Evolutionary conservation across 163 green algal species (phyloP), one percentile per base, ranked within the genome.

Genomic region (Scenedesmus sp.): DNA sequence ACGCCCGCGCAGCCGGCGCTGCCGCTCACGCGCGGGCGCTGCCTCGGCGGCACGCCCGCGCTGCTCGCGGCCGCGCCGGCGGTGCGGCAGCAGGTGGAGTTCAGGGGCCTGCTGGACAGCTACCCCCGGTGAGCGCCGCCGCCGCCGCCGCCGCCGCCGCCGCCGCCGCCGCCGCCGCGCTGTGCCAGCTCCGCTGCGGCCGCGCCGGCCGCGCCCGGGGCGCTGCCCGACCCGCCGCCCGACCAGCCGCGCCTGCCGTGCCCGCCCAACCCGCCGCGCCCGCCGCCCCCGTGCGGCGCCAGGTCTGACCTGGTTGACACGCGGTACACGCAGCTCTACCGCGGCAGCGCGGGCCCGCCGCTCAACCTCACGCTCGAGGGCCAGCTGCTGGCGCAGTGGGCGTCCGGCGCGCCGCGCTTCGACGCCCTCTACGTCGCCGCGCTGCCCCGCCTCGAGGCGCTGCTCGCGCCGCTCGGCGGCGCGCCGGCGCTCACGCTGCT

Each of bases 371-470:
- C 85, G 0, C 83, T 95, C 54, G 91, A 95, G 13, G 84, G 67
- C 36, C 91, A 81, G 51, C 85, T 95, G 63, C 85, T 95, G 29
- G 15, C 57, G 18, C 70, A 76, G 31, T 95, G 90, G 88, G 84
- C 79, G 73, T 71, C 34, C 10, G 84, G 79, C 47, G 53, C 26
- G 5, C 66, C 81, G 15, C 45, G 73, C 31, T 94, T 94, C 56
- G 91, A 95, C 70, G 88, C 84, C 0, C 20, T 94, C 11, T 90
- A 88, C 70, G 22, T 95, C n/a, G 39, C 85, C 13, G 0, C 50
- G 56, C 39, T 64, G 53, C 66, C 64, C 24, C 60, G 2, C 3
- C 34, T 63, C 17, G 62, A 71, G 14, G 72, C 80, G 84, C 60
- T 80, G 53, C 48, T 88, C 18, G 39, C 20, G 18, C 10, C 39